Percentiles rank a stretch among this genome's conserved stretches.
phyloP scores from a whole-genome alignment of 2,329 filamentous ascomycete genomes.

The Aspergillus brasiliensis region DNA sequence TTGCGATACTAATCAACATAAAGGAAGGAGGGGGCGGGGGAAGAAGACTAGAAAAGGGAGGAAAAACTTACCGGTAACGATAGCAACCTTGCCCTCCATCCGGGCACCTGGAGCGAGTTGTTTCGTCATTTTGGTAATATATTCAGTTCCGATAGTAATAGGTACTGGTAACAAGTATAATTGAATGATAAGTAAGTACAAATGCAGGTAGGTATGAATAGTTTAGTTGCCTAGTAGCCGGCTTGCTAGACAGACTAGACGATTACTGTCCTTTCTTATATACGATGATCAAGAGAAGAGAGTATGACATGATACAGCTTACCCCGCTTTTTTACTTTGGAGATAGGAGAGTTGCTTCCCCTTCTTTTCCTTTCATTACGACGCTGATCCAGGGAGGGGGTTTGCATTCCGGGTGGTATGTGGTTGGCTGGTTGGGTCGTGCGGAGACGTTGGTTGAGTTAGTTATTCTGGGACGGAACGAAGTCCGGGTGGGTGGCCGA shows the following conservation, averaged over 20 bases:
- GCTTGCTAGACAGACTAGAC: too few species aligned
- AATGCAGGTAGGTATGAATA: background rate
- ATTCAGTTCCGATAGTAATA: background rate
- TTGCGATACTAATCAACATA: background rate
- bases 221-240: too few species aligned
- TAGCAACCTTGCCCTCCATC: conserved; percentile 48
- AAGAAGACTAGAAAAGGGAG: background rate
- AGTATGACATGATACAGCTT: too few species aligned
- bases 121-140: conserved; percentile 12
- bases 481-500: background rate
- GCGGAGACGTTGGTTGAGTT: too few species aligned
- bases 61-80: conserved; percentile 45
- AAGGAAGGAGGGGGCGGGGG: background rate
- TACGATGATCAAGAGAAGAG: too few species aligned
- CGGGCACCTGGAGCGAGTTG: conserved; percentile 27
- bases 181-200: background rate
- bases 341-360: too few species aligned
- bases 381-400: background rate
- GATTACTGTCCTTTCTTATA: too few species aligned
- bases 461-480: background rate
- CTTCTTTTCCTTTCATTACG: too few species aligned
- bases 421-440: too few species aligned
- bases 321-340: too few species aligned
- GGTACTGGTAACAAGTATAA: background rate
- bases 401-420: background rate